A percentile compares a stretch with the other conserved stretches of the same genome.
Evolutionary conservation across 2,329 filamentous ascomycete genomes (phyloP).

Genomic region (Biscogniauxia mediterranea): DNA sequence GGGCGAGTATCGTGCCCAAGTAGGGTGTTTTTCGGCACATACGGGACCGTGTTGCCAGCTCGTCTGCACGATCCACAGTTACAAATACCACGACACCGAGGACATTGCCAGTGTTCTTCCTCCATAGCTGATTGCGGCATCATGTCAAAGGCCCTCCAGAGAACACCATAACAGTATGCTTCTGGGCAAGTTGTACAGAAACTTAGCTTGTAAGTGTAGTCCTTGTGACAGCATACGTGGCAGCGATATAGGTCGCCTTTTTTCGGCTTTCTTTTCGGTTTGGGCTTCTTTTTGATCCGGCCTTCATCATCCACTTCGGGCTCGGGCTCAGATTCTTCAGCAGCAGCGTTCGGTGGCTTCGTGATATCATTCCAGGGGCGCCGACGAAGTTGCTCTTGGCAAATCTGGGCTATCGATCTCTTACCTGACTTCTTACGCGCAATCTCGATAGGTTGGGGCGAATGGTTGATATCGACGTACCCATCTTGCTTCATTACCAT

Average conservation of each 20-base stretch:
- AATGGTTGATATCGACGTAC: constrained; percentile 61
- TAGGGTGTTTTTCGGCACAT: constrained; percentile 81
- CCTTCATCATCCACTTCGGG: constrained; percentile 64
- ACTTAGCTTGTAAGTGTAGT: constrained; percentile 82
- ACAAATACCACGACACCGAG: constrained; percentile 81
- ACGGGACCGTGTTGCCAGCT: constrained; percentile 65
- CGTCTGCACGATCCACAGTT: constrained; percentile 80
- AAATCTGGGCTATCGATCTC: constrained; percentile 88
- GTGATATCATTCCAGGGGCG: constrained; percentile 83
- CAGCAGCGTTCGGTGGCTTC: constrained; percentile 46
- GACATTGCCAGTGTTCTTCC: constrained; percentile 81
- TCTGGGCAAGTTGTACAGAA: constrained; percentile 74
- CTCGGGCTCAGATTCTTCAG: constrained; percentile 34
- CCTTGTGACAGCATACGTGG: constrained; percentile 79
- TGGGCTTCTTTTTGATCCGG: constrained; percentile 63
- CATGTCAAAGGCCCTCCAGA: constrained; percentile 89
- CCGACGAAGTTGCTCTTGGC: constrained; percentile 78
- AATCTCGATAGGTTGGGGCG: constrained; percentile 68
- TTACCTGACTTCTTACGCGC: constrained; percentile 66
- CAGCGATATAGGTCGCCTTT: constrained; percentile 60
- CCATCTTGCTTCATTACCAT: constrained; percentile 74
- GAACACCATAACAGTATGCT: constrained; percentile 87
- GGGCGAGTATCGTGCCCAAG: constrained; percentile 89
- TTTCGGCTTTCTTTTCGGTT: constrained; percentile 54
- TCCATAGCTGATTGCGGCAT: constrained; percentile 83